Evolutionary conservation across 805 yeast species (phyloP).

Genomic region (Hanseniaspora thailandica): DNA sequence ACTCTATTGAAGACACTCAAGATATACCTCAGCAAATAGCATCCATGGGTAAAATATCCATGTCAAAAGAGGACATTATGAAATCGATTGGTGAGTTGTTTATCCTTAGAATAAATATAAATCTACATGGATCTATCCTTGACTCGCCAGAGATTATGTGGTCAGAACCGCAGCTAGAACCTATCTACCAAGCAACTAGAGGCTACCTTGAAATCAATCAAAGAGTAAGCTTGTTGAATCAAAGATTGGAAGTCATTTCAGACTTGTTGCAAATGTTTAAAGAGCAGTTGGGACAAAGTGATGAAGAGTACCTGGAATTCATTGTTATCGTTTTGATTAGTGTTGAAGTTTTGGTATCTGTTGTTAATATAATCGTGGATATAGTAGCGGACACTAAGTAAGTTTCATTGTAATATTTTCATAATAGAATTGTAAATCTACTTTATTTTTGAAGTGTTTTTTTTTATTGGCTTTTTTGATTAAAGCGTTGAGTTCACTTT

Average conservation of each 20-base stretch:
- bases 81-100: conserved; percentile 92
- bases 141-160: conserved; percentile 98
- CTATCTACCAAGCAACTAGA: conserved; percentile 92
- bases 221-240: conserved; percentile 78
- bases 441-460: no score
- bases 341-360: conserved; percentile 80
- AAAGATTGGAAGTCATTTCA: conserved; percentile 82
- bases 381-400: conserved; percentile 29
- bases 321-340: conserved; percentile 85
- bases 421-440: no score
- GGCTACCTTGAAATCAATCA: conserved; percentile 93
- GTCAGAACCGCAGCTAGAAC: conserved; percentile 97
- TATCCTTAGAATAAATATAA: conserved; percentile 70
- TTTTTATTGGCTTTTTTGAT: no score
- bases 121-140: conserved; percentile 73
- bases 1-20: conserved; percentile 93
- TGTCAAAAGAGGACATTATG: conserved; percentile 92
- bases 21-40: conserved; percentile 96
- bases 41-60: conserved; percentile 82
- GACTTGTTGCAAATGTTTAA: conserved; percentile 91
- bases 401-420: background rate
- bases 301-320: conserved; percentile 82
- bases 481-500: no score
- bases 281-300: conserved; percentile 92
- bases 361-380: conserved; percentile 64